These are phyloP conservation scores for Mortierella sp. DNA, from an alignment of 371 early-diverging fungal genomes.

Conservation along the genomic window DNA sequence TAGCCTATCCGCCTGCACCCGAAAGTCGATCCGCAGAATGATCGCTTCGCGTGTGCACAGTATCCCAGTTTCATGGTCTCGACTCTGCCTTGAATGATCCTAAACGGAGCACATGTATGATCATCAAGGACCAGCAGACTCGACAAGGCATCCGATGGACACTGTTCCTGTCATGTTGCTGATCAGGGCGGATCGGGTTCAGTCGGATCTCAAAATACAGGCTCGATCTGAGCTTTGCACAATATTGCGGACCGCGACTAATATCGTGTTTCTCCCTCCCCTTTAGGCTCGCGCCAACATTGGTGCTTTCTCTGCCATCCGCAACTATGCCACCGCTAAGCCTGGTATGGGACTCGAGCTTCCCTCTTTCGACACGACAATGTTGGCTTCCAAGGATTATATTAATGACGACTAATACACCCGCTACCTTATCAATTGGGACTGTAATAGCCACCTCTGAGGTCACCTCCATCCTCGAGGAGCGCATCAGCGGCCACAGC, in stretches of 20 bases:
- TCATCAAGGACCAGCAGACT: background rate
- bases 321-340: slow-evolving; percentile 70
- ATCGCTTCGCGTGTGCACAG: too few relatives aligned
- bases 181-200: slow-evolving; percentile 23
- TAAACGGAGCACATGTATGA: too few relatives aligned
- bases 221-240: too few relatives aligned
- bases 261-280: too few relatives aligned
- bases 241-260: too few relatives aligned
- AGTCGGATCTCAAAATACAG: slow-evolving; percentile 47
- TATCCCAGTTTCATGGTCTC: too few relatives aligned
- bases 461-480: slow-evolving; percentile 62
- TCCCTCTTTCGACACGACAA: background rate
- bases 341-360: slow-evolving; percentile 55
- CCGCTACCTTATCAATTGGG: too few relatives aligned
- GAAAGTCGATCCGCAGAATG: too few relatives aligned
- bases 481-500: slow-evolving; percentile 88
- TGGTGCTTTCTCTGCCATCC: slow-evolving; percentile 63
- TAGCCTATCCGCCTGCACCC: too few relatives aligned
- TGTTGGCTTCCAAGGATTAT: too few relatives aligned
- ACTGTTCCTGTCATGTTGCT: background rate
- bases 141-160: background rate
- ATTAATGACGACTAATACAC: background rate
- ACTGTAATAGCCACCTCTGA: slow-evolving; percentile 53
- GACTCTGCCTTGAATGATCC: too few relatives aligned
- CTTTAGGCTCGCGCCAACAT: slow-evolving; percentile 66